Evolutionary conservation across 768 basidiomycete genomes (phyloP).

Genomic region (Gelatoporia subvermispora): DNA sequence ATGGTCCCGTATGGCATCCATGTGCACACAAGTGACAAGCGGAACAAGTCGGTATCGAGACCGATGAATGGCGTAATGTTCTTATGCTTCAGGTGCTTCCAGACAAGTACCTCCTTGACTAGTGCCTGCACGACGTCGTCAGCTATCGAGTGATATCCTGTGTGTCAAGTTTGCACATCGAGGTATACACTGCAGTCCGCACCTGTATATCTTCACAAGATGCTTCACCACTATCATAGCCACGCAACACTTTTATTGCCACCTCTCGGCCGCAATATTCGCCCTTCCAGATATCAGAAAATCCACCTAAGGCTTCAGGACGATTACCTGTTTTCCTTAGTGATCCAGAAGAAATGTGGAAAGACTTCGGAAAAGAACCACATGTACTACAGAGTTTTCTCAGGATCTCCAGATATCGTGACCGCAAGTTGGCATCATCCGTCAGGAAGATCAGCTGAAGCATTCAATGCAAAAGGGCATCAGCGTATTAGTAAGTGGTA

Average conservation of each 20-base stretch:
- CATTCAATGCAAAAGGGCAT: no score
- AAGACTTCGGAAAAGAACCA: neutral
- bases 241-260: slow-evolving; percentile 3
- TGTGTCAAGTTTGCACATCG: no score
- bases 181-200: no score
- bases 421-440: neutral
- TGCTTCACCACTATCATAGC: neutral
- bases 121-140: slow-evolving; percentile 1
- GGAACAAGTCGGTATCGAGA: slow-evolving; percentile 2
- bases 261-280: neutral
- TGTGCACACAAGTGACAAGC: slow-evolving; percentile 1
- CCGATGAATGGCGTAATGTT: slow-evolving; percentile 4
- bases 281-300: slow-evolving; percentile 6
- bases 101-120: slow-evolving; percentile 2
- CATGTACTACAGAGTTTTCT: neutral
- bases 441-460: neutral
- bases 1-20: slow-evolving; percentile 11
- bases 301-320: slow-evolving; percentile 4
- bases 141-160: no score
- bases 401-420: neutral
- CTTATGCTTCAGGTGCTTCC: slow-evolving; percentile 2
- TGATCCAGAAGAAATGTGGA: neutral
- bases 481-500: neutral
- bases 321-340: neutral
- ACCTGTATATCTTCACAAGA: neutral